Evolutionary conservation across 148 eudicot species (phyloP), one percentile per base, ranked within the genome.

Genomic region (Limonium bicolor): DNA sequence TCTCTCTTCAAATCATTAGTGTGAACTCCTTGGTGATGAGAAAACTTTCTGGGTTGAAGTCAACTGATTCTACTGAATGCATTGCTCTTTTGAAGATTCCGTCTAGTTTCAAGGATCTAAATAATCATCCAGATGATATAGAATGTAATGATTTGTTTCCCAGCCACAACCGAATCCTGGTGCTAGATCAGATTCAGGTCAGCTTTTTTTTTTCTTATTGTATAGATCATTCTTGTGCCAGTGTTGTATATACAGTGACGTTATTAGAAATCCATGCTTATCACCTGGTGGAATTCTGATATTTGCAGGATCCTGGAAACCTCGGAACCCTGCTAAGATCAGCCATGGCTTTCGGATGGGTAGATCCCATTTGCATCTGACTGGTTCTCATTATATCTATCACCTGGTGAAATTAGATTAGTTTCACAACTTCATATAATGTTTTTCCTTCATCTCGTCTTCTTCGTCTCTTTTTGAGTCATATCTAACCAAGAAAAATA

Each of bases 121-220:
- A 55, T 55, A 67, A 65, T 28, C 40, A 54, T 48, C 58, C 38
- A 46, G 29, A 18, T 3, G 75, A 57, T 7, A 50, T 44, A n/a
- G 70, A 70, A 66, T 68, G 61, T 51, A 40, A 16, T 4, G 51
- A 51, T 31, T 84, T 62, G 79, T 84, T 84, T 50, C 66, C 77
- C 8, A 61, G 40, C 25, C 61, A 69, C 26, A 75, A 61, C 61
- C 75, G 95, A 41, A 66, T 84, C 64, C 68, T 90, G 31, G 93
- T 80, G 53, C 95, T 90, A 62, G 97, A 90, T 58, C 82, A 93
- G 30, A 77, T 88, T 14, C 97, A 88, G 97, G 97, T 88, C 40
- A 51, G 48, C 5, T 36, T 11, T 40, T 63, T 23, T 25, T 20
- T 36, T 36, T 25, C 41, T 15, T 26, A 10, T 20, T 20, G 39